Base-by-base conservation (phyloP, 192 early-diverging fungal species). In the Irineochytrium annulatum region DNA sequence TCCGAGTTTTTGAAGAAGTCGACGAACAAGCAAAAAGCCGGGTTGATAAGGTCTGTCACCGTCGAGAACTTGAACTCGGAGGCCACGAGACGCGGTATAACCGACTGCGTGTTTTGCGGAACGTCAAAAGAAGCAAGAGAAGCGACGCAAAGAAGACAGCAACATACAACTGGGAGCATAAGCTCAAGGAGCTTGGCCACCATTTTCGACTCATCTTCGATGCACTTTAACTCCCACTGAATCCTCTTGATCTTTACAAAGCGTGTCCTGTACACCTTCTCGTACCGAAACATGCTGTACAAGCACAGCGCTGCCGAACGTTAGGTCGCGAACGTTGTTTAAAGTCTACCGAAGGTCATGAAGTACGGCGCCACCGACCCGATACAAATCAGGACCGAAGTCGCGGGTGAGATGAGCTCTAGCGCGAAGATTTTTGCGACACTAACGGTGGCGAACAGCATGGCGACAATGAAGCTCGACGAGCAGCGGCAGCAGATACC, bases 31-130 rank as follows among this genome's bases (percentile, higher is more conserved):
- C 49, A 19, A 19, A 52, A 52, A 20, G 49, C 20, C 8, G 8
- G 8, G 49, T 28, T 22, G 49, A 28, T 14, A 52, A 52, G 49
- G 20, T 19, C 20, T 8, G 49, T 24, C 27, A 28, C 49, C 8
- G 49, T 52, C 14, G 49, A 24, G 49, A 52, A 52, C 20, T 52
- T 8, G n/a, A 41, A 41, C 37, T 41, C 37, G 37, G 37, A 41
- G 8, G 8, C n/a, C 11, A 41, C n/a, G 37, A 41, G 37, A 8
- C 37, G 37, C 8, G 37, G 37, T 8, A 41, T 41, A n/a, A 41
- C n/a, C n/a, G 37, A 41, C 37, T 41, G 37, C n/a, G n/a, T n/a
- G n/a, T n/a, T n/a, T n/a, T n/a, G n/a, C n/a, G n/a, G n/a, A n/a
- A n/a, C n/a, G n/a, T n/a, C n/a, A n/a, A n/a, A n/a, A n/a, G n/a